Conservation (phyloP, 208 protist genomes). For the Leptomonas seymouri region DNA sequence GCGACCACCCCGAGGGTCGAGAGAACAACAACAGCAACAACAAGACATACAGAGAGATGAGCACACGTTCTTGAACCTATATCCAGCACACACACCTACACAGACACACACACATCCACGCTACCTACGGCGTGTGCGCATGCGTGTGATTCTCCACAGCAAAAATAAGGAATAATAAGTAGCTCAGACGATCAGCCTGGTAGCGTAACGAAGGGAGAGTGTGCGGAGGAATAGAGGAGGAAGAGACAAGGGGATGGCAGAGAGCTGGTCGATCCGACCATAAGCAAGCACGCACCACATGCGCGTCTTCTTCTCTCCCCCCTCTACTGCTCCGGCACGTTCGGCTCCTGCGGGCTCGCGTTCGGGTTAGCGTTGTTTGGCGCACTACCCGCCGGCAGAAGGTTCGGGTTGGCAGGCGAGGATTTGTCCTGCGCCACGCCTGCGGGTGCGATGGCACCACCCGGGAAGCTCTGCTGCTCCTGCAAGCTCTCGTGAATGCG, state of each 20-base stretch:
- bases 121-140: background rate
- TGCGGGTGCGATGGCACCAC: constrained; percentile 18
- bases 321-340: constrained; percentile 25
- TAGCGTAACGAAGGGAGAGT: too few relatives aligned
- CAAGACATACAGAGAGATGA: background rate
- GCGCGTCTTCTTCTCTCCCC: background rate
- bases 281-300: background rate
- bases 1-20: background rate
- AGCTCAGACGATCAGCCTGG: too few relatives aligned
- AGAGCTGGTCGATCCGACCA: background rate
- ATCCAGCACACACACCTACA: background rate
- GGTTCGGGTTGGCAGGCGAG: constrained; percentile 23
- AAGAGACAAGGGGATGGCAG: background rate
- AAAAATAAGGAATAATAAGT: constrained; percentile 3
- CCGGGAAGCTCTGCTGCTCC: constrained; percentile 46
- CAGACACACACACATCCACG: constrained; percentile 1
- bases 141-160: too few relatives aligned
- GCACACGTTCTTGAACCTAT: background rate
- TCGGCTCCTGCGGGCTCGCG: constrained; percentile 30
- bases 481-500: constrained; percentile 73
- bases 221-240: too few relatives aligned
- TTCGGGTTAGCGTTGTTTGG: constrained; percentile 29
- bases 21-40: constrained; percentile 2
- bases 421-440: constrained; percentile 20
- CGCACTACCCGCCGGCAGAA: constrained; percentile 4